Percentiles rank a stretch among this genome's conserved stretches.
Conservation (phyloP, 805 yeast genomes). For the Saccharomyces jurei region DNA sequence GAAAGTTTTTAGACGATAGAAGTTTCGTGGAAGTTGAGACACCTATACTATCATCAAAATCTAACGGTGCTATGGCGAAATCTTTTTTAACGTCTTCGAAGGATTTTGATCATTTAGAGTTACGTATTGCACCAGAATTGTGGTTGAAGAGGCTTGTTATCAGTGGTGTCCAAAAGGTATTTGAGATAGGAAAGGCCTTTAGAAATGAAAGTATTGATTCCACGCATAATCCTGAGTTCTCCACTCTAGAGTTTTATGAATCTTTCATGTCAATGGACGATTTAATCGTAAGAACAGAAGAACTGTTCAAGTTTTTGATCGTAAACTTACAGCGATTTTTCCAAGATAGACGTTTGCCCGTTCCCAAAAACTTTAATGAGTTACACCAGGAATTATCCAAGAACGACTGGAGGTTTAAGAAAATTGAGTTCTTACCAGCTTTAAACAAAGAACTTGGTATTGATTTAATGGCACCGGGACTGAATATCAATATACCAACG, state of each 20-base stretch:
- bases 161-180: slow-evolving; percentile 79
- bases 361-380: not conserved
- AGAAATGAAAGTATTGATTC: slow-evolving; percentile 90
- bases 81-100: slow-evolving; percentile 59
- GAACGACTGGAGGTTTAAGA: slow-evolving; percentile 22
- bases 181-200: slow-evolving; percentile 77
- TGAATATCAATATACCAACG: slow-evolving; percentile 31
- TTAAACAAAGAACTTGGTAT: slow-evolving; percentile 17
- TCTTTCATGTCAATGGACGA: slow-evolving; percentile 59
- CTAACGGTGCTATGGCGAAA: slow-evolving; percentile 89
- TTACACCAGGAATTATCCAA: slow-evolving; percentile 8
- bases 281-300: slow-evolving; percentile 57
- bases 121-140: slow-evolving; percentile 90
- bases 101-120: slow-evolving; percentile 36
- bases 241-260: slow-evolving; percentile 83
- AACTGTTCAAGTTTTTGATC: slow-evolving; percentile 38
- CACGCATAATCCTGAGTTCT: slow-evolving; percentile 91
- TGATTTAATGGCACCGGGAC: slow-evolving; percentile 8
- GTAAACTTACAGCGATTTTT: slow-evolving; percentile 18
- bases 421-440: slow-evolving; percentile 28
- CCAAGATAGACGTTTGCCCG: slow-evolving; percentile 15
- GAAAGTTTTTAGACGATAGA: slow-evolving; percentile 45
- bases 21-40: slow-evolving; percentile 81
- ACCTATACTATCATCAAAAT: slow-evolving; percentile 64
- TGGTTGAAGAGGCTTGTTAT: slow-evolving; percentile 83